Evolutionary conservation across 139 green algal genomes (phyloP), one percentile per base, ranked within the genome.

Genomic region (Micromonas commoda): DNA sequence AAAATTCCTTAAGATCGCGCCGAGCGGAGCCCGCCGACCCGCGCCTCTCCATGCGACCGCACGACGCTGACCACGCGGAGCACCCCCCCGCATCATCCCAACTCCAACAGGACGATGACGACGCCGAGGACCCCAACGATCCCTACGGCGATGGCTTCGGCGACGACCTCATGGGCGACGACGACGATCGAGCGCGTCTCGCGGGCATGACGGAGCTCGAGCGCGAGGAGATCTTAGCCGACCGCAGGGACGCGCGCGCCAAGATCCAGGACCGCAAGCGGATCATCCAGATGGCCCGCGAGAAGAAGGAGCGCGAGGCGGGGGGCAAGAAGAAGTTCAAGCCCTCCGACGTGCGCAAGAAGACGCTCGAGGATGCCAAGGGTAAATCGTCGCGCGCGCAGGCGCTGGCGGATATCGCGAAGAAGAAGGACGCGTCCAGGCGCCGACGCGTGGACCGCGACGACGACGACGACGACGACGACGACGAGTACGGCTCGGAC

Each of bases 151-250:
- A 57, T 16, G 84, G 81, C 23, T 81, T 84, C 32, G 77, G 74
- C 28, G 73, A 78, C 5, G 82, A 83, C n/a, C 64, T 89, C 19
- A 85, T 77, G 64, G 80, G 81, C 3, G 84, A 87, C 60, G 85
- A 86, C 4, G 85, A 85, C 61, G 85, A 89, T 66, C 53, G 85
- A 1, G 34, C 45, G 31, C 78, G 78, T n/a, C 79, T 91, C 61
- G 71, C 35, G 1, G 78, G 57, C 0, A 88, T 91, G 87, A 86
- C 79, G 0, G 86, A 91, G 79, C 60, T 89, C 60, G 80, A 91
- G 57, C 84, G 87, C 5, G 87, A 91, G 77, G 80, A 86, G 78
- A 72, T 78, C 24, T 81, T 91, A 45, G 72, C 73, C 2, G 83
- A 87, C 21, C 80, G 87, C 19, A 78, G 72, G 19, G 86, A 89